Conservation (phyloP, 2,329 filamentous ascomycete species). For the Teratosphaeriaceae sp. region DNA sequence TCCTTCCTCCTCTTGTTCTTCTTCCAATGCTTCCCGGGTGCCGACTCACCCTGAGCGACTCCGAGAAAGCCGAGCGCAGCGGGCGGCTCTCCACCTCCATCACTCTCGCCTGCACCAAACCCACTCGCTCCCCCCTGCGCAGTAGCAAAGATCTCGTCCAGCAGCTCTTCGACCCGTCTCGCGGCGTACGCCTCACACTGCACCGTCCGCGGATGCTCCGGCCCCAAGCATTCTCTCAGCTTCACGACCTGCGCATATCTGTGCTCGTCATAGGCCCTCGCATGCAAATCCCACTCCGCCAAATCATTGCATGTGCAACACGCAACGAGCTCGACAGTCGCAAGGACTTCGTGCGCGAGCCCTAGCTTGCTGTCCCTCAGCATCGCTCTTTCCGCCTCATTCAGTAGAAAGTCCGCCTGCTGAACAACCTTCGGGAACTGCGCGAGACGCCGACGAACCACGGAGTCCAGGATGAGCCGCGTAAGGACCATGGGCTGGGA, state of each 20-base stretch:
- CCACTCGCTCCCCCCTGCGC: neutral
- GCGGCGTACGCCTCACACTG: neutral
- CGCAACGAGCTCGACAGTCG: neutral
- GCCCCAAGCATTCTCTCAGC: neutral
- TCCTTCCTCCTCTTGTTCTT: too few relatives aligned
- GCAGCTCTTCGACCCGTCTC: neutral
- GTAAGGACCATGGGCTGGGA: too few relatives aligned
- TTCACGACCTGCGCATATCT: neutral
- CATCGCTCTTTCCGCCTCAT: neutral
- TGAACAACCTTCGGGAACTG: neutral
- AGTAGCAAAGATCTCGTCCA: neutral
- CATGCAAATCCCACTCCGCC: too few relatives aligned
- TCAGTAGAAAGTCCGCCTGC: neutral
- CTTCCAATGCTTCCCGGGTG: too few relatives aligned
- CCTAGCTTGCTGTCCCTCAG: neutral
- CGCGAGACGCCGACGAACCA: too few relatives aligned
- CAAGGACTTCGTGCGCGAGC: neutral
- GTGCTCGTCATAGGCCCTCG: too few relatives aligned
- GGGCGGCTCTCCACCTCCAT: too few relatives aligned
- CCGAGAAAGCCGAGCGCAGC: too few relatives aligned
- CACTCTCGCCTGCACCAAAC: too few relatives aligned
- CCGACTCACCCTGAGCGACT: too few relatives aligned
- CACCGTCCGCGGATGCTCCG: neutral
- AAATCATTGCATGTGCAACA: neutral
- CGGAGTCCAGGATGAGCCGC: too few relatives aligned